Base-by-base conservation (phyloP, 169 alveolate species). In the Cryptosporidium meleagridis region DNA sequence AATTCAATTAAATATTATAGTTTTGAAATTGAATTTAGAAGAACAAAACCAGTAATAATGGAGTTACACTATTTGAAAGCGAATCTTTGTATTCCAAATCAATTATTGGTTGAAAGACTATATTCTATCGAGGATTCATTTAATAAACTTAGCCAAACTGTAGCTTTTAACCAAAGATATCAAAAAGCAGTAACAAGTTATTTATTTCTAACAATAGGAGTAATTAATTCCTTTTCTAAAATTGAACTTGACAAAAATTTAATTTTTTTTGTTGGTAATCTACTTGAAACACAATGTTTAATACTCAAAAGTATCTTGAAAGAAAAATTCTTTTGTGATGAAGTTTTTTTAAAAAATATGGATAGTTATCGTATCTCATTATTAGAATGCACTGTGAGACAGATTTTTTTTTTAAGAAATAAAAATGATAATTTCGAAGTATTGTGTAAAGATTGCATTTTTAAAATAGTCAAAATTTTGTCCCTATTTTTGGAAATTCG, bases 161-260 rank as follows among this genome's bases (percentile, higher is more conserved):
- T 21, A 29, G 65, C 4, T 8, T 3, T 44, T 69, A 18, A 44
- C 39, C 45, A 39, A 69, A 69, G 39, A 69, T 45, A 10, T 69
- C 21, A 33, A 10, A 73, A 73, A 18, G 35, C 29, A 21, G 4
- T 73, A n/a, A 55, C 39, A 26, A 52, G 53, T 35, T 35, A 44
- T 53, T 33, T 59, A 33, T 73, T 73, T 7, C 37, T 73, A 55
- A 73, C 71, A 18, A 23, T 73, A 9, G 86, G 86, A 37, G 71
- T 73, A 31, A 44, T 73, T 53, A 73, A 37, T 58, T 73, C 86
- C 7, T 53, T 55, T 73, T 55, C 70, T 52, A 62, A 59, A 52
- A 18, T 59, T n/a, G 55, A 51, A 1, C 31, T 73, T 23, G 53
- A 55, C 55, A 44, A 58, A 18, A 35, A 73, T 14, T 73, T 73